These are phyloP conservation scores for Schwanniomyces vanrijiae DNA, from an alignment of 805 yeast genomes.

Conservation along the genomic window DNA sequence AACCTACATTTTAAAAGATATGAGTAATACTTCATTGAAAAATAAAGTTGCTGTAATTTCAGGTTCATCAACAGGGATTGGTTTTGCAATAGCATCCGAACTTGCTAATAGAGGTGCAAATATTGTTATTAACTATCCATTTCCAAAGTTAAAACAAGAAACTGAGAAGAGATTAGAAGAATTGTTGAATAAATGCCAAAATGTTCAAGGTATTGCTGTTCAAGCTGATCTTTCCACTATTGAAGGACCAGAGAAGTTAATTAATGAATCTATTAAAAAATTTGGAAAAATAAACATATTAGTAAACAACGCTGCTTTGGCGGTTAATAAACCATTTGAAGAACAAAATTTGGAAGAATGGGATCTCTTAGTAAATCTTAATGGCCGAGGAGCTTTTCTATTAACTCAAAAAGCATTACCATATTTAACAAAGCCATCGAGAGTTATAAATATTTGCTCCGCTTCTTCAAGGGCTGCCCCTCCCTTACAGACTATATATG, in stretches of 20 bases:
- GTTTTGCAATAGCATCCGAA: constrained; percentile 13
- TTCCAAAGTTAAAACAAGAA: not conserved
- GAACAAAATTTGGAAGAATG: constrained; percentile 2
- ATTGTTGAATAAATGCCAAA: not conserved
- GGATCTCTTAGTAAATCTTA: not conserved
- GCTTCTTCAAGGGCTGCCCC: constrained; percentile 2
- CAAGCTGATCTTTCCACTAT: constrained; percentile 1
- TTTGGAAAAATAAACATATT: not conserved
- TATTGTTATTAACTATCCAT: constrained; percentile 9
- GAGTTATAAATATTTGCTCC: constrained; percentile 1
- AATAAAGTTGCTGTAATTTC: constrained; percentile 4
- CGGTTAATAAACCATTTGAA: constrained; percentile 1
- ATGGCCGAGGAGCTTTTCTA: not conserved
- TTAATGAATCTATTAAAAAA: not conserved
- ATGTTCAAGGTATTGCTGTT: not conserved
- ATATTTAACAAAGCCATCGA: constrained; percentile 2
- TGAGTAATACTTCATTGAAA: not conserved
- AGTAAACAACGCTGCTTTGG: constrained; percentile 3
- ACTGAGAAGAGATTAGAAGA: not conserved
- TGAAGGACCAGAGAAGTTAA: constrained; percentile 1
- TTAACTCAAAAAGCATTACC: not conserved
- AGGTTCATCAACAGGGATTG: constrained; percentile 18
- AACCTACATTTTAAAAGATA: too few relatives aligned
- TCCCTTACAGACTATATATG: constrained; percentile 6
- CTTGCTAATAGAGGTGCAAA: too few relatives aligned